Evolutionary conservation across 1,284 basidiomycete species (phyloP).

Genomic region (Trametes versicolor): DNA sequence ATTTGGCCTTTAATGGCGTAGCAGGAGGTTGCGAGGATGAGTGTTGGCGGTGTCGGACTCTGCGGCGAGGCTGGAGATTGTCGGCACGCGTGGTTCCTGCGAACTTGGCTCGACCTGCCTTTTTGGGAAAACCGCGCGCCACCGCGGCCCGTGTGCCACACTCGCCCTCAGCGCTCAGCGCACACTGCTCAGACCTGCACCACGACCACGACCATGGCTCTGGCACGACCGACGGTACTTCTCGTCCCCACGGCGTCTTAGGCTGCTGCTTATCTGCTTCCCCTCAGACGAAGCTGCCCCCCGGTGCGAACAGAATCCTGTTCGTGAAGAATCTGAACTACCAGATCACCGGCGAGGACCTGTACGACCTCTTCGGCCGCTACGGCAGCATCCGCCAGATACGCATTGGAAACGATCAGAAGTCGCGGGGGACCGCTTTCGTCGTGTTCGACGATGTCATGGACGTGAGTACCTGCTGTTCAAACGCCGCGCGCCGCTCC

Average conservation of each 20-base stretch:
- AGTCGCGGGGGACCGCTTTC: constrained; percentile 96
- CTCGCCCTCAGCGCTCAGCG: constrained; percentile 1
- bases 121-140: constrained; percentile 9
- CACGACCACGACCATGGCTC: constrained; percentile 57
- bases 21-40: background rate
- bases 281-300: constrained; percentile 78
- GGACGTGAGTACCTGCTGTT: constrained; percentile 67
- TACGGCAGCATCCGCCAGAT: constrained; percentile 98
- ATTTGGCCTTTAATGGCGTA: too few species aligned
- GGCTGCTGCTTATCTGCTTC: constrained; percentile 12
- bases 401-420: constrained; percentile 90
- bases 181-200: constrained; percentile 9
- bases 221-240: constrained; percentile 71
- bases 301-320: constrained; percentile 85
- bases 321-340: constrained; percentile 95
- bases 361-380: constrained; percentile 97
- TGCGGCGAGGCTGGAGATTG: background rate
- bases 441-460: constrained; percentile 92
- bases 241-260: background rate
- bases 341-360: constrained; percentile 91
- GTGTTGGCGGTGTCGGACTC: background rate
- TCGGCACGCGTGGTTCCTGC: constrained; percentile 11
- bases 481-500: constrained; percentile 13
- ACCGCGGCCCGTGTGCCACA: background rate
- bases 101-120: constrained; percentile 16